Percentiles rank a stretch among this genome's conserved stretches.
Conservation (phyloP, 75 land plant genomes). For the Larix kaempferi region DNA sequence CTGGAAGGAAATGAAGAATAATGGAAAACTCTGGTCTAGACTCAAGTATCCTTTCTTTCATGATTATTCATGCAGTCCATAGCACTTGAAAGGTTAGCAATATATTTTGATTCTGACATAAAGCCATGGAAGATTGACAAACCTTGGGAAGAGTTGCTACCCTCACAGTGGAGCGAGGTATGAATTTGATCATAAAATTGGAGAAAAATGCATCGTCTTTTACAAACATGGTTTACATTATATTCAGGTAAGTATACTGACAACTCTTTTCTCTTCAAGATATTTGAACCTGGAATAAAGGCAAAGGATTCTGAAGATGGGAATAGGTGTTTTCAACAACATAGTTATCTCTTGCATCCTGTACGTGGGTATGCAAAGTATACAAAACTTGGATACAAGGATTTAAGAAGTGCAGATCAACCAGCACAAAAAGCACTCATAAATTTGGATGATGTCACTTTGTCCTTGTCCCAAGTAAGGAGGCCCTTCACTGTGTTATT, state of each 20-base stretch:
- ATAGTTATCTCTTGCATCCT: slow-evolving; percentile 80
- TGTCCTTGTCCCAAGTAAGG: slow-evolving; percentile 84
- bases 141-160: slow-evolving; percentile 79
- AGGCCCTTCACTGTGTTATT: neutral
- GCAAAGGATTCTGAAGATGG: slow-evolving; percentile 33
- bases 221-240: neutral
- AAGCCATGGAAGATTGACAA: slow-evolving; percentile 69
- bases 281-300: slow-evolving; percentile 64
- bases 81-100: slow-evolving; percentile 73
- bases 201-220: neutral
- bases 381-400: slow-evolving; percentile 51
- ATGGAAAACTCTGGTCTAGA: neutral
- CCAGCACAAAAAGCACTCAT: slow-evolving; percentile 76
- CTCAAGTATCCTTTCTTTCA: neutral
- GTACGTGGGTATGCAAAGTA: slow-evolving; percentile 90
- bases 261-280: slow-evolving; percentile 30
- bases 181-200: neutral
- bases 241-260: neutral
- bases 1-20: neutral
- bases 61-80: slow-evolving; percentile 64
- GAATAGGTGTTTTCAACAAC: slow-evolving; percentile 24
- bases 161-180: slow-evolving; percentile 90
- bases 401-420: slow-evolving; percentile 40
- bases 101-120: slow-evolving; percentile 88
- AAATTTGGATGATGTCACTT: slow-evolving; percentile 92